Evolutionary conservation across 2,329 filamentous ascomycete genomes (phyloP).

Genomic region (Exserohilum turcica): DNA sequence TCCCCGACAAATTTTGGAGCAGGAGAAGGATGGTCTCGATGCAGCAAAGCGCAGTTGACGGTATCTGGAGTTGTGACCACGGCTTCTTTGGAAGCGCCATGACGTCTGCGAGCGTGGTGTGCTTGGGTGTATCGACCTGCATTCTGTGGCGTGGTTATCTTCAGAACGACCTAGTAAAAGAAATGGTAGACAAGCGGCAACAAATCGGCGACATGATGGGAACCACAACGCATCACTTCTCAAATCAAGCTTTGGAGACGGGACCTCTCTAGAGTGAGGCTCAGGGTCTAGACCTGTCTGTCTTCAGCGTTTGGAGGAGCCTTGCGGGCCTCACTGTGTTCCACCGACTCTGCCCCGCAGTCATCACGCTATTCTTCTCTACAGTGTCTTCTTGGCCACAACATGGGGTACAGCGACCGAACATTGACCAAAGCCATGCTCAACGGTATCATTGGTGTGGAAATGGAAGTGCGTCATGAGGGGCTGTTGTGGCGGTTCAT

Average conservation of each 20-base stretch:
- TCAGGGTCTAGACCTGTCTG: slow-evolving; percentile 51
- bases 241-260: slow-evolving; percentile 22
- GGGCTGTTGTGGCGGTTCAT: slow-evolving; percentile 18
- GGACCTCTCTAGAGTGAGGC: slow-evolving; percentile 50
- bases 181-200: slow-evolving; percentile 19
- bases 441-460: slow-evolving; percentile 15
- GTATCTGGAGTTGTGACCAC: slow-evolving; percentile 1
- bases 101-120: slow-evolving; percentile 14
- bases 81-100: slow-evolving; percentile 25
- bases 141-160: slow-evolving; percentile 22
- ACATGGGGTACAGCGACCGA: slow-evolving; percentile 17
- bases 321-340: slow-evolving; percentile 11
- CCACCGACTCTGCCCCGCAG: slow-evolving; percentile 18
- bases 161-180: slow-evolving; percentile 11
- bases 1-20: slow-evolving; percentile 10
- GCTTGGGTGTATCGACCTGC: slow-evolving; percentile 7
- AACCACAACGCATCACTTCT: slow-evolving; percentile 9
- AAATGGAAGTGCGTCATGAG: slow-evolving; percentile 28
- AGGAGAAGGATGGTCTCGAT: slow-evolving; percentile 23
- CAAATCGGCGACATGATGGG: slow-evolving; percentile 6
- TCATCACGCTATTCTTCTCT: slow-evolving; percentile 12
- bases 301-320: slow-evolving; percentile 22
- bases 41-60: slow-evolving; percentile 9
- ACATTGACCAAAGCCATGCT: slow-evolving; percentile 1
- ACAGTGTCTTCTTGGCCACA: slow-evolving; percentile 28